These are phyloP conservation scores for Dentipellis sp. DNA, from an alignment of 768 basidiomycete species.

Conservation along the genomic window DNA sequence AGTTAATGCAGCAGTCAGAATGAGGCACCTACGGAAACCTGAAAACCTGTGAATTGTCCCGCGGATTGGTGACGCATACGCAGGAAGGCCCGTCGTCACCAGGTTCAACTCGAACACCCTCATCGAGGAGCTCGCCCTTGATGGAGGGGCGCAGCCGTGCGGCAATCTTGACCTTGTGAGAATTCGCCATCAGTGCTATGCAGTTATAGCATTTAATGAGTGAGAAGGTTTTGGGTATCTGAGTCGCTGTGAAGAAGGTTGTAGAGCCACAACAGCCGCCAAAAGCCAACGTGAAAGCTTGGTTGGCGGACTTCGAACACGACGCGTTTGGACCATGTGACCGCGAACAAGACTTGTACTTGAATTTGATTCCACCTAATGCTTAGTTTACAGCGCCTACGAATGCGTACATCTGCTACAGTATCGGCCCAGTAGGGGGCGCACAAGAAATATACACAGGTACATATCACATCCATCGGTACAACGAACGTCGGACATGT, in stretches of 20 bases:
- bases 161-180: constrained; percentile 58
- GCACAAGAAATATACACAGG: background rate
- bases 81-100: constrained; percentile 30
- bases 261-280: background rate
- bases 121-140: constrained; percentile 51
- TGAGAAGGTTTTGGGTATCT: background rate
- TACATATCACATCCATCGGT: no score
- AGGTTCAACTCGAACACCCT: constrained; percentile 45
- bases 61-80: constrained; percentile 62
- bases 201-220: background rate
- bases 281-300: background rate
- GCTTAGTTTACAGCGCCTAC: no score
- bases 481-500: constrained; percentile 24
- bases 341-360: background rate
- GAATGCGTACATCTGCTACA: no score
- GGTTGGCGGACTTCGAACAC: background rate
- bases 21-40: constrained; percentile 54
- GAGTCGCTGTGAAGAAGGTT: background rate
- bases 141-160: constrained; percentile 66
- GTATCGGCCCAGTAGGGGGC: background rate
- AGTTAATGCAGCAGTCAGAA: background rate
- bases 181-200: constrained; percentile 5
- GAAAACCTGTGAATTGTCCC: constrained; percentile 61
- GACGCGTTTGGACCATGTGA: constrained; percentile 5
- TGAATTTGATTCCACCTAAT: no score